Percentiles rank a stretch among this genome's conserved stretches.
Conservation (phyloP, 345 rosid species). For the Chamaenerion angustifolium region DNA sequence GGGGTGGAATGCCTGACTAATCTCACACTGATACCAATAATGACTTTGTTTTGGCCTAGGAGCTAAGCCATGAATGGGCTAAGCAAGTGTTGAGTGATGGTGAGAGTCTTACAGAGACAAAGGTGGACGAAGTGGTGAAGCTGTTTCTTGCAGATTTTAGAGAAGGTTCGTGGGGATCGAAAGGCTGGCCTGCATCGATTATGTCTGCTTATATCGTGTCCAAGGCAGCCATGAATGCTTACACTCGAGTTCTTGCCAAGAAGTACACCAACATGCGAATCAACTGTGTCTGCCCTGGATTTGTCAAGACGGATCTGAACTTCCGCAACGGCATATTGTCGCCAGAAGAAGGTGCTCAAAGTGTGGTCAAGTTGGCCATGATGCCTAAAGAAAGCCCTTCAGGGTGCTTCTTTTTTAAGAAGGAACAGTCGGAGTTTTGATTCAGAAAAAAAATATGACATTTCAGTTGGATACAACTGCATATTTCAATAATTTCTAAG, state of each 20-base stretch:
- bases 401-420: constrained; percentile 17
- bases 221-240: constrained; percentile 21
- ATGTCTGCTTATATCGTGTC: constrained; percentile 12
- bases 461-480: no score
- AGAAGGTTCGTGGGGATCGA: constrained; percentile 12
- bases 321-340: constrained; percentile 11
- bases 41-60: background rate
- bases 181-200: constrained; percentile 26
- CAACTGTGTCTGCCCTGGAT: constrained; percentile 26
- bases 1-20: background rate
- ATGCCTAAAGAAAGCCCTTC: constrained; percentile 18
- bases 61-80: constrained; percentile 5
- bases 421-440: constrained; percentile 1
- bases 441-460: no score
- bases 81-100: constrained; percentile 7
- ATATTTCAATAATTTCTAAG: no score
- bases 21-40: background rate
- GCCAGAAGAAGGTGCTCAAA: constrained; percentile 21
- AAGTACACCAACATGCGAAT: constrained; percentile 12
- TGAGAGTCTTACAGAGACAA: constrained; percentile 6
- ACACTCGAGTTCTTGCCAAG: constrained; percentile 26
- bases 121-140: constrained; percentile 15
- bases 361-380: constrained; percentile 18
- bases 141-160: constrained; percentile 16
- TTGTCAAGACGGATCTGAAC: constrained; percentile 19